These are phyloP conservation scores for Globisporangium uncinulatum DNA, from an alignment of 352 stramenopile genomes.

Conservation along the genomic window DNA sequence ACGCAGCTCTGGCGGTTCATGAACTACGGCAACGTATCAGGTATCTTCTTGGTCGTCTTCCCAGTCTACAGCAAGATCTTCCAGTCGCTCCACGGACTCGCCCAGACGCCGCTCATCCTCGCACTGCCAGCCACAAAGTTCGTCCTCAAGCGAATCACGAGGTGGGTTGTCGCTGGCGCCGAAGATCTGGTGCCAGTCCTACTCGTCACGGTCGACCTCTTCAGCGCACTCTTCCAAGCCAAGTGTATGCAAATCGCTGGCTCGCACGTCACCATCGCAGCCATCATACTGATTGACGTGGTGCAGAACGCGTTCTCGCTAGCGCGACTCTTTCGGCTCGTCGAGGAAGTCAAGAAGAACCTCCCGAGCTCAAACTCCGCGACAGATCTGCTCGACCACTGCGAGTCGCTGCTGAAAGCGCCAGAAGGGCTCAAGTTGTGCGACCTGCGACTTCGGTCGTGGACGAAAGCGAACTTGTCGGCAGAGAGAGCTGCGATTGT, in stretches of 20 bases:
- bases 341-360: not conserved
- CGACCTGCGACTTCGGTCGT: too few relatives aligned
- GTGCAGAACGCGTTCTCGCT: constrained; percentile 4
- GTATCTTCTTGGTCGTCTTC: constrained; percentile 24
- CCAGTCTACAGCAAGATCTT: constrained; percentile 23
- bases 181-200: constrained; percentile 6
- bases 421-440: too few relatives aligned
- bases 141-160: constrained; percentile 10
- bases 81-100: constrained; percentile 7
- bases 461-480: too few relatives aligned
- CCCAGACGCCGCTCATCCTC: constrained; percentile 19
- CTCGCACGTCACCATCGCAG: constrained; percentile 14
- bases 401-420: not conserved
- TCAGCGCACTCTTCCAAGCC: constrained; percentile 7
- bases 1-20: constrained; percentile 14
- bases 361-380: not conserved
- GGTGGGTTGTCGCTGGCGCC: constrained; percentile 19
- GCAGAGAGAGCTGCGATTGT: too few relatives aligned
- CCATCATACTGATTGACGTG: constrained; percentile 5
- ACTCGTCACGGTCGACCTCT: constrained; percentile 4
- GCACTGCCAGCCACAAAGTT: constrained; percentile 31
- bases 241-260: constrained; percentile 17
- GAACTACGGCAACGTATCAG: constrained; percentile 10
- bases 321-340: not conserved
- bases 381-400: not conserved